Conservation (phyloP, 2,329 filamentous ascomycete genomes). For the Aspergillus caelatus region DNA sequence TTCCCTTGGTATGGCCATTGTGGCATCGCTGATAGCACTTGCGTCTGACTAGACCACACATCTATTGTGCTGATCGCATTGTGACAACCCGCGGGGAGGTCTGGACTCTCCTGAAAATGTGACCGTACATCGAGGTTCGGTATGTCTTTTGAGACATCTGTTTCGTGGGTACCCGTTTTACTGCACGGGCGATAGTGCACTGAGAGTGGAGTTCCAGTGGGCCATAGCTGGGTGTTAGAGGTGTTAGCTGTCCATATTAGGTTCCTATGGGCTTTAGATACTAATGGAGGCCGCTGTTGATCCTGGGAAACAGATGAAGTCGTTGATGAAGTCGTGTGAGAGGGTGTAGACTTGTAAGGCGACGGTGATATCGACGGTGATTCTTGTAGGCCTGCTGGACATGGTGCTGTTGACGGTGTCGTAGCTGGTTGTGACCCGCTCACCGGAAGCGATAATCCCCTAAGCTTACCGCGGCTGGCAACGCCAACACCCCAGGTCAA, state of each 20-base stretch:
- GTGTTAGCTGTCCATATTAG: conserved; percentile 24
- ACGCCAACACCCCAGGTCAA: conserved; percentile 96
- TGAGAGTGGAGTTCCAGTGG: conserved; percentile 4
- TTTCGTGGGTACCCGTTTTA: background rate
- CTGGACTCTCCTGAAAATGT: background rate
- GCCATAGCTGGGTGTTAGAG: conserved; percentile 24
- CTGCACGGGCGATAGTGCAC: background rate
- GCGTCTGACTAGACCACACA: conserved; percentile 1
- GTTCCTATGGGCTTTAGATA: background rate
- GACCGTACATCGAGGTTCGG: background rate
- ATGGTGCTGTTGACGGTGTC: conserved; percentile 16
- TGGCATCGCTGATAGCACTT: background rate
- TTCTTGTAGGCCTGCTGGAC: conserved; percentile 1
- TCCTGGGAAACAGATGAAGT: background rate
- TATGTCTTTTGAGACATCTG: background rate
- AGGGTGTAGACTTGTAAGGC: background rate
- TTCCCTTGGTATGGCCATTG: conserved; percentile 2
- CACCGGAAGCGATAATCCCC: conserved; percentile 77
- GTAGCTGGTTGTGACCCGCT: conserved; percentile 48
- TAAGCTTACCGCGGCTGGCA: conserved; percentile 90
- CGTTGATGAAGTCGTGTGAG: background rate
- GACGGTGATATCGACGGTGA: background rate
- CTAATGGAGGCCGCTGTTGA: background rate
- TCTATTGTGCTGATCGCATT: background rate
- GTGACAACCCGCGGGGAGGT: conserved; percentile 1